These are phyloP conservation scores for Paradendryphiella salina DNA, from an alignment of 2,329 filamentous ascomycete genomes.

Conservation along the genomic window DNA sequence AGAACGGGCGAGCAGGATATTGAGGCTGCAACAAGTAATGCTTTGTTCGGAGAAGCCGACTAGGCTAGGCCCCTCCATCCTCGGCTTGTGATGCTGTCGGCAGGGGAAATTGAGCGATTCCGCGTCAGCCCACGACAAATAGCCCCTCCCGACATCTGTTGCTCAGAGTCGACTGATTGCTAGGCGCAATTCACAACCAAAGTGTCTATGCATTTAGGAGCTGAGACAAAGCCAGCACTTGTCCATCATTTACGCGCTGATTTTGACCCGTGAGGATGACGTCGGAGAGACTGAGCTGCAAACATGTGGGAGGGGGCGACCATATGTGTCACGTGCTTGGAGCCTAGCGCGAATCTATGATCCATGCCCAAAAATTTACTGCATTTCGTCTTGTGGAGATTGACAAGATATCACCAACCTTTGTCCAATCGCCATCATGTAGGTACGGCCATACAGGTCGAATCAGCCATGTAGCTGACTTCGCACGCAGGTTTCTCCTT, in stretches of 20 bases:
- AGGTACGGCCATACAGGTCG: constrained; percentile 1
- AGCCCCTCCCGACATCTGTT: background rate
- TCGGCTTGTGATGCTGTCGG: constrained; percentile 12
- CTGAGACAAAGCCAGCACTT: no score
- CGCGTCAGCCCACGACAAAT: background rate
- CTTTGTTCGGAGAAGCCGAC: background rate
- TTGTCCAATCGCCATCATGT: constrained; percentile 20
- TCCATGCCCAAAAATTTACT: constrained; percentile 13
- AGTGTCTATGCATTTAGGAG: background rate
- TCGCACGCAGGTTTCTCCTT: constrained; percentile 58
- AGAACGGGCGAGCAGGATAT: constrained; percentile 4
- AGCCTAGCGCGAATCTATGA: constrained; percentile 7
- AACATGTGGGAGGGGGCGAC: background rate
- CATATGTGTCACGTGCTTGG: constrained; percentile 1
- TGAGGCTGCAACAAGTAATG: constrained; percentile 1
- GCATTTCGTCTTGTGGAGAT: background rate
- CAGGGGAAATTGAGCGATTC: constrained; percentile 4
- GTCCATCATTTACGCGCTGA: no score
- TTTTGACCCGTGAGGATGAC: background rate
- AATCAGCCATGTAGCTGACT: constrained; percentile 6
- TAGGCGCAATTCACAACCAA: background rate
- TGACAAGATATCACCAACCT: constrained; percentile 1
- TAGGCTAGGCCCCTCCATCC: constrained; percentile 2
- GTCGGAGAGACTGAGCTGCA: background rate
- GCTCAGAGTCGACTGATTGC: background rate